Base-by-base conservation (phyloP, 2,329 filamentous ascomycete genomes). In the Sarocladium strictum region DNA sequence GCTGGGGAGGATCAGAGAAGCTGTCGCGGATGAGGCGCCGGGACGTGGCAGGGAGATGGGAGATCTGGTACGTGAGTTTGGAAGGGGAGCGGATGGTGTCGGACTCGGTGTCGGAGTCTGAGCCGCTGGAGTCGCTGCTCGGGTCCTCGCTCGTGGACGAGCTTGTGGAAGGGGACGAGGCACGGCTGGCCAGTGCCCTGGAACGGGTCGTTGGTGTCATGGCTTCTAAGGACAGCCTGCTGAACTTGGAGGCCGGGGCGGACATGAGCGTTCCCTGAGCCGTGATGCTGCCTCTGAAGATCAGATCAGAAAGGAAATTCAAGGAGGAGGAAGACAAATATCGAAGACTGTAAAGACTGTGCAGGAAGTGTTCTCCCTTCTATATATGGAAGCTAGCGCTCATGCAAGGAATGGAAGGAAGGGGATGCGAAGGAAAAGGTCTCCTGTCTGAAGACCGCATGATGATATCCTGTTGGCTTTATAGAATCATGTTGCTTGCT, bases 1-100 rank as follows among this genome's bases (percentile, higher is more conserved):
- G 73, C 56, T 71, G 70, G 2, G 78, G 76, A 0, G 77, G 73
- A 11, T 78, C 72, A 29, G 67, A 67, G 57, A 80, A 76, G 23
- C 74, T 67, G 49, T 75, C 72, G 15, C 73, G 69, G 9, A 80
- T 69, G 2, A 65, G 61, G 6, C 67, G 61, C 52, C 71, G 71
- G 0, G 69, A 69, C 19, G 66, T 64, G 2, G 65, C 61, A 1
- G 71, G 62, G 1, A 77, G 71, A 10, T 65, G 62, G n/a, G 69
- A 67, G 50, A 77, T 62, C 32, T 63, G 64, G 61, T 78, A 77
- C 17, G 62, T 64, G 15, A 77, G 68, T 24, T 68, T 67, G 1
- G 72, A 63, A 0, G 73, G 72, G 4, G 72, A 75, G 11, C 63
- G 64, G 29, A 75, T 60, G 15, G 68, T 54, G 24, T 60, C 35